A percentile compares a stretch with the other conserved stretches of the same genome.
phyloP scores from a whole-genome alignment of 139 green algal genomes.

The Picochlorum sp. region DNA sequence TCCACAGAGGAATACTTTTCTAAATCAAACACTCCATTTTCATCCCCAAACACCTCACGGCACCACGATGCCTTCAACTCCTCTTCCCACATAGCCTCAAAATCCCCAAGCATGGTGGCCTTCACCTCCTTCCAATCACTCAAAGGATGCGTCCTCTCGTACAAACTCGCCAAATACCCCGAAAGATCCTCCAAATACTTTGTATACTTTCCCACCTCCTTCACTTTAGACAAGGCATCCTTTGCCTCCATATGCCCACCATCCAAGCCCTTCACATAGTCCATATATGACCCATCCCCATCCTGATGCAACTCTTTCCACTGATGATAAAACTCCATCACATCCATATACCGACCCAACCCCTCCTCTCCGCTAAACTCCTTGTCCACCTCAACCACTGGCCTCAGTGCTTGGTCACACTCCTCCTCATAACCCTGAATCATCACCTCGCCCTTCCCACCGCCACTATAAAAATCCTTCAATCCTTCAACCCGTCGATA shows the following conservation, averaged over 20 bases:
- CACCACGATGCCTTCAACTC: slow-evolving; percentile 64
- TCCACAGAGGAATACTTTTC: slow-evolving; percentile 71
- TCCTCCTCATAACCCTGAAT: slow-evolving; percentile 42
- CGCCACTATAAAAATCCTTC: slow-evolving; percentile 69
- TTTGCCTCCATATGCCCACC: neutral
- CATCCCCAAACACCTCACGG: slow-evolving; percentile 39
- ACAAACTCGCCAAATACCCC: slow-evolving; percentile 82
- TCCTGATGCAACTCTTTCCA: slow-evolving; percentile 85
- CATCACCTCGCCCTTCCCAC: slow-evolving; percentile 25
- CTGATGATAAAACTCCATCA: slow-evolving; percentile 63
- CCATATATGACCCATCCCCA: slow-evolving; percentile 27
- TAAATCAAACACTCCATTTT: slow-evolving; percentile 48
- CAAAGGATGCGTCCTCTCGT: slow-evolving; percentile 83
- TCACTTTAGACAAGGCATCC: too few relatives aligned
- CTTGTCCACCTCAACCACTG: slow-evolving; percentile 37
- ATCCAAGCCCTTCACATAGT: neutral
- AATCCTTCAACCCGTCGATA: slow-evolving; percentile 90
- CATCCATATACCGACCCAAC: slow-evolving; percentile 82
- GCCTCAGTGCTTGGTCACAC: slow-evolving; percentile 36
- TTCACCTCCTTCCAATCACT: slow-evolving; percentile 43
- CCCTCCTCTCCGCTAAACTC: slow-evolving; percentile 85
- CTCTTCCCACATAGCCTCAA: slow-evolving; percentile 51
- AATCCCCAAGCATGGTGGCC: slow-evolving; percentile 50
- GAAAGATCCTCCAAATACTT: slow-evolving; percentile 60
- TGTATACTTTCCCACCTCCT: slow-evolving; percentile 28